Evolutionary conservation across 495 filamentous ascomycete genomes (phyloP).

Genomic region (Penicillium verhagenii): DNA sequence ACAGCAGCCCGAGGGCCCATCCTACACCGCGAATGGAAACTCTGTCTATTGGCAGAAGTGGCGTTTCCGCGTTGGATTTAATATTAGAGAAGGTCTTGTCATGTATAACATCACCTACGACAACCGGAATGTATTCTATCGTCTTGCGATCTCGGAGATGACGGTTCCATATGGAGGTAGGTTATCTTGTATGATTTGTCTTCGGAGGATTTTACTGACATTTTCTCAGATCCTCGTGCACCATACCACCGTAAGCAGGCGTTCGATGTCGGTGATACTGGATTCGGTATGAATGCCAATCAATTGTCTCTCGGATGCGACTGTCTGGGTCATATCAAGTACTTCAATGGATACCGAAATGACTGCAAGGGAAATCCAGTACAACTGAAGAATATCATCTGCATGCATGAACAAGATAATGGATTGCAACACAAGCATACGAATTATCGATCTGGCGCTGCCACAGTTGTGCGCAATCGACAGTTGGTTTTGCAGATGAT

Average conservation of each 20-base stretch:
- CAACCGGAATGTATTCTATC: slow-evolving; percentile 64
- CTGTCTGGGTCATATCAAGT: slow-evolving; percentile 66
- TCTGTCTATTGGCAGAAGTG: slow-evolving; percentile 66
- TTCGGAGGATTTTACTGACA: background rate
- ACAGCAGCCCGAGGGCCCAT: slow-evolving; percentile 73
- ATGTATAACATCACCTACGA: slow-evolving; percentile 67
- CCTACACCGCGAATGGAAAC: slow-evolving; percentile 57
- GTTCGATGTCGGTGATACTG: slow-evolving; percentile 68
- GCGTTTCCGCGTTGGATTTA: slow-evolving; percentile 65
- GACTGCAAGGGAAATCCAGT: slow-evolving; percentile 54
- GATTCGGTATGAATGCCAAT: slow-evolving; percentile 64
- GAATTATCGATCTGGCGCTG: slow-evolving; percentile 61
- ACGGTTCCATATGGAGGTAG: slow-evolving; percentile 58
- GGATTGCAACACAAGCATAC: slow-evolving; percentile 67
- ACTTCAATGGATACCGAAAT: slow-evolving; percentile 59
- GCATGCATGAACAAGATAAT: slow-evolving; percentile 68
- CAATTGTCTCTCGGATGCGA: slow-evolving; percentile 67
- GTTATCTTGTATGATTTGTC: background rate
- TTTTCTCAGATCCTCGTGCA: slow-evolving; percentile 58
- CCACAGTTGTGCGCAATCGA: slow-evolving; percentile 58
- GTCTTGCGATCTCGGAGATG: slow-evolving; percentile 72
- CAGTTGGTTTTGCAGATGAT: slow-evolving; percentile 72
- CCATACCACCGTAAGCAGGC: slow-evolving; percentile 68
- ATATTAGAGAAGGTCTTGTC: slow-evolving; percentile 61
- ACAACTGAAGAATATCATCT: slow-evolving; percentile 58